Base-by-base conservation (phyloP, 1,139 yeast genomes). In the Candida mesenterica region DNA sequence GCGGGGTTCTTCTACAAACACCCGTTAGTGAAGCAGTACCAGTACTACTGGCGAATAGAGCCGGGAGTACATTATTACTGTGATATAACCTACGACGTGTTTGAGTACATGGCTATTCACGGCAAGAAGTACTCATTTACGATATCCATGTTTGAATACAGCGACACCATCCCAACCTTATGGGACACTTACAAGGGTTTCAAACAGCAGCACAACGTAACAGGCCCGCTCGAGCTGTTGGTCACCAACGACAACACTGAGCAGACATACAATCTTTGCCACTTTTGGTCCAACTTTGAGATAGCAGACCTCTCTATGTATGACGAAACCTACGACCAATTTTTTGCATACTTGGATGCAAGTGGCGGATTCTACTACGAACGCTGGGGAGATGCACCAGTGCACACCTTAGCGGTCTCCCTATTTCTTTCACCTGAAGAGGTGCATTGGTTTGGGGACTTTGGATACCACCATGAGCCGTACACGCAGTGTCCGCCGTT, bases 341-440 rank as follows among this genome's bases (percentile, higher is more conserved):
- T 50, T 33, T 65, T 65, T 36, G 38, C 53, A 8, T 53, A 44
- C 34, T 48, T 65, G 32, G 70, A 65, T 42, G 15, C 26, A 5
- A 36, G 46, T 3, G 71, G 70, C 1, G 70, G 71, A 14, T 63
- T 65, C 39, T 65, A 43, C 42, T 65, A 65, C 41, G 70, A 65
- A 43, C 44, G 71, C 30, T 65, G 72, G 72, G 71, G 71, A 4
- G 72, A 65, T 43, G 72, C 70, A 1, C 71, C 72, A 0, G 48
- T 65, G 8, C 70, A 64, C 43, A 44, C 66, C 1, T 44, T 65
- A 24, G 66, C 58, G 3, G 46, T 61, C 10, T 52, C 59, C 28
- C 38, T 54, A 26, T 49, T 59, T 30, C 42, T 62, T 26, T 32
- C 43, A 10, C 53, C 49, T 18, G 33, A 40, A 14, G 59, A 63